phyloP scores from a whole-genome alignment of 257 asterid species.

The Jasminum sambac region DNA sequence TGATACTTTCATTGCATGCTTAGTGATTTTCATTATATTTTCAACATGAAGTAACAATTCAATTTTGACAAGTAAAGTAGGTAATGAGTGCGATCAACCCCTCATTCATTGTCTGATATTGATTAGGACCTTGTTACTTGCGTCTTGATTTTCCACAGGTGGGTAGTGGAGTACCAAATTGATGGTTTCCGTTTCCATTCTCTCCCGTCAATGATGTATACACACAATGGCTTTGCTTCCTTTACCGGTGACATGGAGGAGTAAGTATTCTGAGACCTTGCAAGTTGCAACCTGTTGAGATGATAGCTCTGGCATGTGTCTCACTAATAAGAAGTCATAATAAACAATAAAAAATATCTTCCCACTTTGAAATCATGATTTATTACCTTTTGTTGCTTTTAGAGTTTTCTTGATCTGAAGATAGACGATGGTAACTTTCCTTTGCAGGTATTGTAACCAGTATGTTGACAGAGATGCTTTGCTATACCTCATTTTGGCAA shows the following conservation, averaged over 20 bases:
- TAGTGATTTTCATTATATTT: too few species aligned
- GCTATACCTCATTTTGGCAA: conserved; percentile 81
- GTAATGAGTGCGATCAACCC: too few species aligned
- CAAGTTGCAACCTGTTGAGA: conserved; percentile 4
- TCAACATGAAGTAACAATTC: too few species aligned
- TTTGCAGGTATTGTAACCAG: conserved; percentile 91
- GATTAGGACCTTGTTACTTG: conserved; percentile 24
- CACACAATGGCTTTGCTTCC: conserved; percentile 92
- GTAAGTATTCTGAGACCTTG: conserved; percentile 53
- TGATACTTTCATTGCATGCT: too few species aligned
- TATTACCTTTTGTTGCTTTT: conserved; percentile 16
- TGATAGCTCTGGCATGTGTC: conserved; percentile 2
- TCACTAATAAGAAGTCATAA: neutral
- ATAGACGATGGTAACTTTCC: conserved; percentile 22
- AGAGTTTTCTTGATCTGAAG: conserved; percentile 13
- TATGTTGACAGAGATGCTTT: conserved; percentile 92
- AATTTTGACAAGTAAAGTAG: too few species aligned
- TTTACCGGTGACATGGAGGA: conserved; percentile 94
- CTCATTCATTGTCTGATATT: conserved; percentile 1
- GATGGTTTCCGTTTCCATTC: conserved; percentile 98
- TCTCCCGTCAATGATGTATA: conserved; percentile 92
- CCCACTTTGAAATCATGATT: conserved; percentile 14
- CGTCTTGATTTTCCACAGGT: conserved; percentile 56
- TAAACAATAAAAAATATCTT: conserved; percentile 5
- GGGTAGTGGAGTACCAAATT: conserved; percentile 92